Conservation (phyloP, 306 rosid species). For the Begonia loranthoides region DNA sequence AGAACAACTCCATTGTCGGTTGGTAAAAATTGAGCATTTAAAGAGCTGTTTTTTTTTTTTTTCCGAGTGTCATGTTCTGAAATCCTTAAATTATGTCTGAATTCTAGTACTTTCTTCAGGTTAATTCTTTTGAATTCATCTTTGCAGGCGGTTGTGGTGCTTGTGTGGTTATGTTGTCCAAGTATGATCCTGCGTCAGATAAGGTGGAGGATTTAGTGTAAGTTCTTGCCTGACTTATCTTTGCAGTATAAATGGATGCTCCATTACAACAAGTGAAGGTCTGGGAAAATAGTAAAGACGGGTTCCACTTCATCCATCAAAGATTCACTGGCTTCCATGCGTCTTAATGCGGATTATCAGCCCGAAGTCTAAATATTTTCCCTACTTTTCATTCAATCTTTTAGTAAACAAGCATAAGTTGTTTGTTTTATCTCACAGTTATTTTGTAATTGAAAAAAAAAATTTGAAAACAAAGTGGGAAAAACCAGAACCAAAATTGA, state of each 20-base stretch:
- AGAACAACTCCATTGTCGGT: not conserved
- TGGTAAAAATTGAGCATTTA: too few relatives aligned
- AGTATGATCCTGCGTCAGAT: constrained; percentile 45
- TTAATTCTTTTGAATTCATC: not conserved
- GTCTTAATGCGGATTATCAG: constrained; percentile 87
- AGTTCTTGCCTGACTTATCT: constrained; percentile 83
- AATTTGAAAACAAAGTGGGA: too few relatives aligned
- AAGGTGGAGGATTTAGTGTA: constrained; percentile 45
- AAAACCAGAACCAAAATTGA: too few relatives aligned
- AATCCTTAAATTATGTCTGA: too few relatives aligned
- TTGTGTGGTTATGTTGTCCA: constrained; percentile 73
- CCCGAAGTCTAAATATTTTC: too few relatives aligned
- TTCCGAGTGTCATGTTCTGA: not conserved
- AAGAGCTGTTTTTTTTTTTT: not conserved
- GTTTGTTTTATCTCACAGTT: too few relatives aligned
- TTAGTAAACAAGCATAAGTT: too few relatives aligned
- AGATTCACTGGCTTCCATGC: constrained; percentile 77
- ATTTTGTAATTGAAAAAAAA: too few relatives aligned
- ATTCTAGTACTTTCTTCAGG: not conserved
- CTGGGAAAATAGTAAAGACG: constrained; percentile 66
- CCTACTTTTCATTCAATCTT: too few relatives aligned
- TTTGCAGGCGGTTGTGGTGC: constrained; percentile 90
- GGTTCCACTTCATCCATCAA: constrained; percentile 76
- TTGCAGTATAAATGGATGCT: constrained; percentile 53
- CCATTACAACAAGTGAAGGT: constrained; percentile 81